These are phyloP conservation scores for Fusarium phyllophilum DNA, from an alignment of 2,329 filamentous ascomycete genomes.

Conservation along the genomic window DNA sequence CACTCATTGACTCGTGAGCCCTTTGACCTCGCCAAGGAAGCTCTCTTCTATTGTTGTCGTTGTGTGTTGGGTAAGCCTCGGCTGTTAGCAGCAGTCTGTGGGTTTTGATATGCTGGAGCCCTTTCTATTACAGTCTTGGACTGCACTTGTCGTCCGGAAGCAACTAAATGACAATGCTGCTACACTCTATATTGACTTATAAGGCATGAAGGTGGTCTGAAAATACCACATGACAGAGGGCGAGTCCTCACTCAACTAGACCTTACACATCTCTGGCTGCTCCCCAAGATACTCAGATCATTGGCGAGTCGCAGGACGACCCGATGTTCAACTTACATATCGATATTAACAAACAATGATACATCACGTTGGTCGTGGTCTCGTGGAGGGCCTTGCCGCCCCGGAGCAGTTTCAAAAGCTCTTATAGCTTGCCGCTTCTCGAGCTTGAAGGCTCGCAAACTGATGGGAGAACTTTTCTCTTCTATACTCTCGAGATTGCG, in stretches of 20 bases:
- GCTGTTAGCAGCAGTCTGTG: constrained; percentile 11
- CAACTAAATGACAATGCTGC: too few species aligned
- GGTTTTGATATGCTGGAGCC: neutral
- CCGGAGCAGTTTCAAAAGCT: constrained; percentile 18
- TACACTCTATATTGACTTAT: neutral
- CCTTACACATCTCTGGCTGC: constrained; percentile 24
- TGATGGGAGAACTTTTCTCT: neutral
- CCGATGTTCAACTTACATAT: neutral
- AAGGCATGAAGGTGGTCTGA: neutral
- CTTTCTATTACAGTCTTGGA: neutral
- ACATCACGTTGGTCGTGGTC: constrained; percentile 37
- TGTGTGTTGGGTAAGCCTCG: constrained; percentile 9
- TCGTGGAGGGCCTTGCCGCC: constrained; percentile 18
- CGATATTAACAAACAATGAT: constrained; percentile 27
- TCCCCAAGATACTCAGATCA: neutral
- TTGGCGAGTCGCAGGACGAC: neutral
- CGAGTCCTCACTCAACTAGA: constrained; percentile 16
- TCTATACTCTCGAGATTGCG: constrained; percentile 2
- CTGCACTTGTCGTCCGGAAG: neutral
- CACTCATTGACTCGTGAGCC: neutral
- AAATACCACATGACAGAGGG: constrained; percentile 12
- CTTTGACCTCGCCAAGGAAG: neutral
- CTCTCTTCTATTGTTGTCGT: neutral
- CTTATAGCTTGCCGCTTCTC: neutral
- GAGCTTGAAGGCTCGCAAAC: constrained; percentile 1